Conservation (phyloP, 306 rosid species). For the Hylodesmum podocarpum region DNA sequence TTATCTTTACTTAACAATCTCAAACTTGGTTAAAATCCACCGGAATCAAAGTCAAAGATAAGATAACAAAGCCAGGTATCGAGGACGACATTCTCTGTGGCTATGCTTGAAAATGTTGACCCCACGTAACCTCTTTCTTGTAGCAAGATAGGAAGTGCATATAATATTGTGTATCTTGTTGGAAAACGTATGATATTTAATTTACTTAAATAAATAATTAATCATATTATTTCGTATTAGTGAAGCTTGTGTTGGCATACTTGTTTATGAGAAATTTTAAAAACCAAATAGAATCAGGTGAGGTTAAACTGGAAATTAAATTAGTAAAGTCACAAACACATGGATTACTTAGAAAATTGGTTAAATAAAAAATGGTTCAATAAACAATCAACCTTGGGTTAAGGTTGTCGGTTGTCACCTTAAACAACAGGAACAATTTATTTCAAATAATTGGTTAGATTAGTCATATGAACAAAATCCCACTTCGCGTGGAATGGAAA, state of each 20-base stretch:
- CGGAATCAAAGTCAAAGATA: slow-evolving; percentile 14
- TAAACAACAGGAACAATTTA: no score
- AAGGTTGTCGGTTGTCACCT: no score
- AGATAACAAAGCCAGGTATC: neutral
- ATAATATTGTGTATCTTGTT: neutral
- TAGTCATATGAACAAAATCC: neutral
- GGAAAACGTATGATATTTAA: neutral
- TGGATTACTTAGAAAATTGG: neutral
- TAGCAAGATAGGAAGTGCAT: neutral
- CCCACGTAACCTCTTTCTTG: neutral
- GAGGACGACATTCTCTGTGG: neutral
- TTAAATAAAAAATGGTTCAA: neutral
- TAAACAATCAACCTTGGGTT: neutral
- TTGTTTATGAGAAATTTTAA: neutral
- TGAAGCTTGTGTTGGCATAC: neutral
- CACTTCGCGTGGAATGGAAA: neutral
- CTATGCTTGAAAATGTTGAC: slow-evolving; percentile 11
- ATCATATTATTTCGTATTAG: neutral
- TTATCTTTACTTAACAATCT: neutral
- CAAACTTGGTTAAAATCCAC: neutral
- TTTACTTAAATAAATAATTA: neutral
- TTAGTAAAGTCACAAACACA: neutral
- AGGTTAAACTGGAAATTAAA: neutral
- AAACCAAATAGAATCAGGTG: neutral
- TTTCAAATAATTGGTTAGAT: no score